A percentile compares a stretch with the other conserved stretches of the same genome.
Conservation (phyloP, 768 basidiomycete genomes). For the Xanthoconium purpureum region DNA sequence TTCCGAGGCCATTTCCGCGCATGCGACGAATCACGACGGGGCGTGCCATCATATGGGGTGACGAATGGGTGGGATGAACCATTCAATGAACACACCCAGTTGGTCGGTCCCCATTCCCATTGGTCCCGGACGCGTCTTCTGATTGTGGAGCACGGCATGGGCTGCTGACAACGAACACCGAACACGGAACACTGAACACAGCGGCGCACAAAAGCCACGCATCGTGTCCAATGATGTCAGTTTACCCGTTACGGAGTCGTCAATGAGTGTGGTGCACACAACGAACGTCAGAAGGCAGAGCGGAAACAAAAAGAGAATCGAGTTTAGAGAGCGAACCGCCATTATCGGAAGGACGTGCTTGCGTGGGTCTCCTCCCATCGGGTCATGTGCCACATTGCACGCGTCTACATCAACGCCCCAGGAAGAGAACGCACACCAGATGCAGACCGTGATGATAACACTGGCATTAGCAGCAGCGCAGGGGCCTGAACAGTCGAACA, state of each 20-base stretch:
- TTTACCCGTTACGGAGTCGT: background rate
- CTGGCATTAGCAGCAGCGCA: no score
- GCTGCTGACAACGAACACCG: no score
- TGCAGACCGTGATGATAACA: background rate
- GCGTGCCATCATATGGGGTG: no score
- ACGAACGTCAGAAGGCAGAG: background rate
- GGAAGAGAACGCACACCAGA: background rate
- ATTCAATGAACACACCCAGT: background rate
- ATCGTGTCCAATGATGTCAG: background rate
- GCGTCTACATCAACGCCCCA: background rate
- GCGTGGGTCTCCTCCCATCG: no score
- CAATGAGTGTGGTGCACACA: background rate
- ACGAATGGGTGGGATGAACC: background rate
- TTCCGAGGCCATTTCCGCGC: background rate
- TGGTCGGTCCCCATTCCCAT: background rate
- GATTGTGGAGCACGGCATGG: background rate
- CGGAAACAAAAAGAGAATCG: background rate
- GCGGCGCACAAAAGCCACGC: slow-evolving; percentile 1
- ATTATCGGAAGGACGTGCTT: background rate
- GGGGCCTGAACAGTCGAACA: background rate
- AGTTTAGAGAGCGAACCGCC: background rate
- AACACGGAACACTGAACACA: background rate
- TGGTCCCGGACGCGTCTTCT: background rate
- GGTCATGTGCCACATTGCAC: background rate
- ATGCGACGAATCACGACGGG: no score